Evolutionary conservation across 179 eudicot genomes (phyloP), one percentile per base, ranked within the genome.

Genomic region (Amaranthus tricolor): DNA sequence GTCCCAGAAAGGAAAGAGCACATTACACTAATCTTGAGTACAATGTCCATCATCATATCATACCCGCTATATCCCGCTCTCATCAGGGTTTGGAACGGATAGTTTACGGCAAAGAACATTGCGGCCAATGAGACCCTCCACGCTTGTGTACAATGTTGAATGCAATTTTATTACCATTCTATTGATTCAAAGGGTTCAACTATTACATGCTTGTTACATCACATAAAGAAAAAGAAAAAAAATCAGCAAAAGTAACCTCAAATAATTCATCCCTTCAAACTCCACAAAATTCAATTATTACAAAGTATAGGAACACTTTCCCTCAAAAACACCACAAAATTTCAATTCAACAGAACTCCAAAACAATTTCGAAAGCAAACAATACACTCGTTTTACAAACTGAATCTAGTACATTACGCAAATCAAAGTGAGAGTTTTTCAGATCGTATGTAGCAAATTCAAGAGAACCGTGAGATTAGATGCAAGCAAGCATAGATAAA

Each of bases 91-190:
- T 24, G 31, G 31, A 24, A 24, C 31, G 31, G 1, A 24, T 24
- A 0, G 31, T 24, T 24, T 24, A 24, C 40, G 40, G 40, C 0
- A 31, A 31, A 31, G 40, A 2, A 31, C 0, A 2, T 31, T 31
- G 40, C 40, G 40, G 40, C 40, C 40, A 31, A 31, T 31, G 40
- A 31, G 3, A 2, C 40, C 40, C 40, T 2, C 40, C 45, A 21
- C 47, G n/a, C 6, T 7, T 24, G 6, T 62, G 70, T 68, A 51
- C 20, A 19, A 52, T 47, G 62, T 13, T 15, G 4, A 3, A 15
- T 60, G 50, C 54, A 56, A 31, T 68, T 68, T 51, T 45, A 31
- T 63, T 51, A 47, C 66, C 58, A 68, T 77, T 81, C 77, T 77
- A 72, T 76, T 51, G 55, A 70, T 11, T 50, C 55, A 66, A 31